Base-by-base conservation (phyloP, 169 alveolate genomes). In the Plasmodium gonderi region DNA sequence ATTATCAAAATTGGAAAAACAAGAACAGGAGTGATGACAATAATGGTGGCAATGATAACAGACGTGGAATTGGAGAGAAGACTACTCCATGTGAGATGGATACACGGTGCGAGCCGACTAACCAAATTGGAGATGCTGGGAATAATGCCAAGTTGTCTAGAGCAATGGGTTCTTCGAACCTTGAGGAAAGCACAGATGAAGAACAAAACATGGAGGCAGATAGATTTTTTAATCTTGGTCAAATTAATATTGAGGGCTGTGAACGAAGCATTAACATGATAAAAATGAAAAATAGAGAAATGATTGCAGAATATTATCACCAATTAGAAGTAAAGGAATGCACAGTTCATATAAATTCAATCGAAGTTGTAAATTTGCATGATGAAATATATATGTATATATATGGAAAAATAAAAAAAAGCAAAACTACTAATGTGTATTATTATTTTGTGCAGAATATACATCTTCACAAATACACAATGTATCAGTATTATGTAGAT, bases 361-460 rank as follows among this genome's bases (percentile, higher is more conserved):
- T 87, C 20, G 93, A 87, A 40, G 93, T 87, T 1, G 68, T 87
- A 1, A 87, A 87, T 29, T 54, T 87, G 36, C 79, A 87, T 60
- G 89, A 87, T 23, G 93, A 87, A 29, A 75, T 87, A 33, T 76
- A 75, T 65, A 60, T 87, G 36, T 87, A 87, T 44, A 76, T 87
- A 23, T 78, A 87, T 75, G 93, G 93, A 11, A 87, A 75, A 87
- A 87, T 87, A 12, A 87, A 87, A 38, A 87, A 87, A 87, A 36
- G 79, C 8, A 87, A 87, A 87, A 20, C 12, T 40, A 75, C 85
- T 1, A 87, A 87, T 2, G 38, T 75, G 0, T 87, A 54, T 45
- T 65, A 87, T 60, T 75, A 26, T 40, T 87, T 87, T 60, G 68
- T 87, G 12, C 93, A 87, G 26, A 87, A 87, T 29, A 87, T 87